phyloP scores from a whole-genome alignment of 1,284 basidiomycete genomes.

The Ustilago esculenta region DNA sequence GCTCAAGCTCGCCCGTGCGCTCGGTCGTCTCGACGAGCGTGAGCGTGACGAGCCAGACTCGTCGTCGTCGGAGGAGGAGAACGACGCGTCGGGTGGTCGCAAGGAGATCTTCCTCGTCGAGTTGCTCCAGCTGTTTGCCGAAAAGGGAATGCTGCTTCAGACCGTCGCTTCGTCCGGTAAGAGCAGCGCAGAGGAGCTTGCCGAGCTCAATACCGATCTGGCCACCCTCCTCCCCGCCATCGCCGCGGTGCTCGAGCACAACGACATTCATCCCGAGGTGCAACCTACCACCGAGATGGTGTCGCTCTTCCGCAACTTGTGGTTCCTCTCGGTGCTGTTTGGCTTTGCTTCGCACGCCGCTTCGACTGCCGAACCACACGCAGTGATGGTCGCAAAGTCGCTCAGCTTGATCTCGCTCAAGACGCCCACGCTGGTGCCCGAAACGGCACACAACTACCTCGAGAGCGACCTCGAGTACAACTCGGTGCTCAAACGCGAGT shows the following conservation, averaged over 20 bases:
- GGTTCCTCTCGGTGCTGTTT: conserved; percentile 87
- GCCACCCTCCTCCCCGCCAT: conserved; percentile 80
- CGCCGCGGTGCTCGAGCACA: conserved; percentile 83
- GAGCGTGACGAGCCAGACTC: conserved; percentile 41
- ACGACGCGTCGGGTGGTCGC: conserved; percentile 72
- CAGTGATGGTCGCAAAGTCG: conserved; percentile 71
- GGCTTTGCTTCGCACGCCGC: conserved; percentile 72
- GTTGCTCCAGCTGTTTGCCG: conserved; percentile 83
- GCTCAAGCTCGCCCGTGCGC: conserved; percentile 51
- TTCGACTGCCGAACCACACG: conserved; percentile 75
- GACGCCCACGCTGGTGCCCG: conserved; percentile 85
- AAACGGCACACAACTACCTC: conserved; percentile 83
- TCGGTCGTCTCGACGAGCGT: conserved; percentile 45
- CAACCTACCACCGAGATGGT: conserved; percentile 76
- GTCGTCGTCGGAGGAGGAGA: conserved; percentile 81
- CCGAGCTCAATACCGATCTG: conserved; percentile 57
- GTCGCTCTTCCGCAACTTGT: conserved; percentile 88
- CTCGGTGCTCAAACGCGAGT: conserved; percentile 77
- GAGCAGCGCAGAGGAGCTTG: conserved; percentile 53
- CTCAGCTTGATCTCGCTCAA: conserved; percentile 84
- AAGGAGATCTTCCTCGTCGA: conserved; percentile 78
- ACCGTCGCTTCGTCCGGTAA: conserved; percentile 74
- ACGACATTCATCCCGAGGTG: conserved; percentile 76
- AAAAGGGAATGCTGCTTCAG: conserved; percentile 91
- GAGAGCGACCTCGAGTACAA: conserved; percentile 93